Conservation (phyloP, 345 rosid species). For the Eutrema heterophyllum region DNA sequence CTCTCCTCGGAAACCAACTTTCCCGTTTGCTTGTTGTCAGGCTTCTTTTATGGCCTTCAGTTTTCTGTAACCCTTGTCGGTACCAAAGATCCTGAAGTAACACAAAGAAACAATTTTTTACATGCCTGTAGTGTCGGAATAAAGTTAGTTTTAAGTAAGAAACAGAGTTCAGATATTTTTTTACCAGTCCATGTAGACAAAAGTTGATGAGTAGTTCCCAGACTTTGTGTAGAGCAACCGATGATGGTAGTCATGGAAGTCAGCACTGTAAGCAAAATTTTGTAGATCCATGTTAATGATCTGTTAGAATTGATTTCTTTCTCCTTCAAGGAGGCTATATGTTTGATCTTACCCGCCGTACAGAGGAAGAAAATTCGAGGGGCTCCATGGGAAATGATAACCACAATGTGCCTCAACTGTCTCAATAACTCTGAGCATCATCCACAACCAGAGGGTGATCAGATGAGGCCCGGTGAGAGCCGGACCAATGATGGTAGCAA, state of each 20-base stretch:
- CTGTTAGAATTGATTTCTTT: neutral
- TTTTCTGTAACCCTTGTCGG: constrained; percentile 90
- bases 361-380: constrained; percentile 82
- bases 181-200: constrained; percentile 96
- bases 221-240: constrained; percentile 94
- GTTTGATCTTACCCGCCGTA: constrained; percentile 78
- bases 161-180: constrained; percentile 17
- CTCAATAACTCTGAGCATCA: constrained; percentile 86
- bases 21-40: constrained; percentile 36
- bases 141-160: neutral
- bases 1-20: neutral
- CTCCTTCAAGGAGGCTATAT: neutral
- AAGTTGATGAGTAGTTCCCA: constrained; percentile 94
- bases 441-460: constrained; percentile 90
- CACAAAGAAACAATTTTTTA: neutral
- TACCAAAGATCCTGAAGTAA: constrained; percentile 80
- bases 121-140: neutral
- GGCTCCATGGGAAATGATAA: constrained; percentile 98
- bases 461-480: constrained; percentile 97
- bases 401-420: constrained; percentile 99
- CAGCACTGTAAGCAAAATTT: constrained; percentile 54
- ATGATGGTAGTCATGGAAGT: constrained; percentile 98
- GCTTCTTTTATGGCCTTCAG: constrained; percentile 64
- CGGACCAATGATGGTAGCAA: constrained; percentile 92
- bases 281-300: neutral